These are phyloP conservation scores for Sugiyamaella paludigena DNA, from an alignment of 1,139 yeast species.

Conservation along the genomic window DNA sequence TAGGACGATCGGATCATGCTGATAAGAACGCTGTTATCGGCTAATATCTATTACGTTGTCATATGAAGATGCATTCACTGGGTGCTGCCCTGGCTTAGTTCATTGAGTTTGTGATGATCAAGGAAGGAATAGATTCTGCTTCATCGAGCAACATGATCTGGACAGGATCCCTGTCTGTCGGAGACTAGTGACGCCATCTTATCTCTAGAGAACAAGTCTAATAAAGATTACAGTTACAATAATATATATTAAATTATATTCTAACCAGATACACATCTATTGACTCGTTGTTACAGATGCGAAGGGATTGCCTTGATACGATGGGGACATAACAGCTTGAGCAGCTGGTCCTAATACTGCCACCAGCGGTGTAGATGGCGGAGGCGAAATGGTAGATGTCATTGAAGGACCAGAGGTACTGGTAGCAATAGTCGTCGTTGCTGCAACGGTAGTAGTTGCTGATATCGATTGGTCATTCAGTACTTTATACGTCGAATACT, in stretches of 20 bases:
- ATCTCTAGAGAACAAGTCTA: no score
- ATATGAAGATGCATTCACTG: no score
- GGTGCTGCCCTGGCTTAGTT: no score
- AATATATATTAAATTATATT: not conserved
- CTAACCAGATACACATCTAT: not conserved
- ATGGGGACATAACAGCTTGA: slow-evolving; percentile 36
- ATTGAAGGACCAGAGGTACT: not conserved
- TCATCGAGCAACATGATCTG: no score
- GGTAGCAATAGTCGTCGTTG: not conserved
- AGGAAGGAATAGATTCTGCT: no score
- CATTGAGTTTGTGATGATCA: no score
- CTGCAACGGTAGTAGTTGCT: slow-evolving; percentile 1
- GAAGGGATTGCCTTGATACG: slow-evolving; percentile 14
- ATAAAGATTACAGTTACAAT: not conserved
- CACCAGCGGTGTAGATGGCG: slow-evolving; percentile 38
- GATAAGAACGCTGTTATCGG: no score
- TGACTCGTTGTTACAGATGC: not conserved
- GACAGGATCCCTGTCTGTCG: no score
- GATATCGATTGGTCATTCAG: slow-evolving; percentile 16
- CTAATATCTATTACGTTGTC: no score
- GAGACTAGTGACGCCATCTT: no score
- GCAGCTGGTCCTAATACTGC: slow-evolving; percentile 42
- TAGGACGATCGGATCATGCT: no score
- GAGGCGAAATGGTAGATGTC: slow-evolving; percentile 13
- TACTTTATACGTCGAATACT: slow-evolving; percentile 52